Base-by-base conservation (phyloP, 176 grass and related monocot species). In the Puya raimondii region DNA sequence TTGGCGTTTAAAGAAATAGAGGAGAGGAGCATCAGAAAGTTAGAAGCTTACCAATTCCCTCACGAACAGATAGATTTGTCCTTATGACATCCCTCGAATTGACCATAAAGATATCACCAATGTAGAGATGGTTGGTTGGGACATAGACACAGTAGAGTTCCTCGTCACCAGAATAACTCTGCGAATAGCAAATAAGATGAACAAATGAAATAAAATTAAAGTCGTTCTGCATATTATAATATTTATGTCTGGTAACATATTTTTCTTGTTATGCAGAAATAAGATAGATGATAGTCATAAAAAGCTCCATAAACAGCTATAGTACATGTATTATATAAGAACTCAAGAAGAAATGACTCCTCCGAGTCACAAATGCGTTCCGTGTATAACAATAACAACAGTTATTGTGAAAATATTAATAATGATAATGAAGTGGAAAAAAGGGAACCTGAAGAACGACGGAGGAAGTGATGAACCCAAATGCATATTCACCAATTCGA, bases 391-490 rank as follows among this genome's bases (percentile, higher is more conserved):
- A 18, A 61, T 20, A 61, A 61, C 16, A 61, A 61, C 16, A 61
- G 56, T 22, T 42, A 48, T 66, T 64, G 65, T 64, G 51, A 64
- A 51, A 57, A 56, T 17, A 57, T 70, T 22, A 69, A 27, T 17
- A 61, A 12, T 63, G 72, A 57, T 42, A 42, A 5, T 42, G 33
- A 42, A 42, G 33, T 6, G 33, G 4, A 42, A 6, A 42, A 42
- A 7, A 42, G 33, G 33, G 54, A 47, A 96, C 92, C 92, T 92
- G 92, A n/a, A 96, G 88, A 68, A 82, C 74, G 42, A 96, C 86
- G 78, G 92, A 89, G 63, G 88, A 96, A 53, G 92, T 96, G 47
- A 96, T 96, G 75, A 96, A 96, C 72, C 92, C 92, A 71, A 96
- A 96, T 15, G 92, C 92, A 72, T 96, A 92, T 86, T 96, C 92